Percentiles rank a stretch among this genome's conserved stretches.
Evolutionary conservation across 78 protist species (phyloP).

Genomic region (Planoprotostelium fungivorum): DNA sequence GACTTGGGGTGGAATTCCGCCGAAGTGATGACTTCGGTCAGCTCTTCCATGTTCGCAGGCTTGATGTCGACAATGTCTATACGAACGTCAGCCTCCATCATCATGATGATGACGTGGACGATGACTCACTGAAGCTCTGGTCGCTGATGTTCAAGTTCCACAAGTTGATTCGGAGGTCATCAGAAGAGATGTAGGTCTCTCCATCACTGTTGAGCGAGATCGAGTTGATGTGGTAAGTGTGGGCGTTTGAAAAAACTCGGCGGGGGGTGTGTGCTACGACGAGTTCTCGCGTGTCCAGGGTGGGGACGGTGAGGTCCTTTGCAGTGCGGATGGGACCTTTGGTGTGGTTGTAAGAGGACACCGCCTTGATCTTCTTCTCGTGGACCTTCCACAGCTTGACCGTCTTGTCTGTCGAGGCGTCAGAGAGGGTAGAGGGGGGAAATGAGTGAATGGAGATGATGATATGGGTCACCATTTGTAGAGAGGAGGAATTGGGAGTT

Average conservation of each 20-base stretch:
- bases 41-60: slow-evolving; percentile 93
- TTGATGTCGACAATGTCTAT: slow-evolving; percentile 90
- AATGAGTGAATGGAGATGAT: too few species aligned
- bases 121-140: slow-evolving; percentile 46
- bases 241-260: slow-evolving; percentile 78
- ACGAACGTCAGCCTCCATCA: background rate
- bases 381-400: slow-evolving; percentile 90
- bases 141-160: slow-evolving; percentile 77
- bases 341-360: background rate
- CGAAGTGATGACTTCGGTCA: slow-evolving; percentile 88
- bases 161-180: slow-evolving; percentile 91
- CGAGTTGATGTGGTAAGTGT: slow-evolving; percentile 93
- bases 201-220: slow-evolving; percentile 67
- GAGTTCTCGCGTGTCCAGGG: slow-evolving; percentile 37
- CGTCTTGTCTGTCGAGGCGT: slow-evolving; percentile 77
- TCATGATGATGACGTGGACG: background rate
- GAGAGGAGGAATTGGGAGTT: slow-evolving; percentile 78
- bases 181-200: slow-evolving; percentile 89
- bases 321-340: background rate
- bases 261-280: slow-evolving; percentile 17
- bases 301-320: slow-evolving; percentile 17
- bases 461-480: slow-evolving; percentile 75
- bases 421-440: background rate
- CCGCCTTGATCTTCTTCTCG: slow-evolving; percentile 15
- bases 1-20: slow-evolving; percentile 79